Percentiles rank a stretch among this genome's conserved stretches.
Conservation (phyloP, 108 stramenopile genomes). For the Epithemia pelagica region DNA sequence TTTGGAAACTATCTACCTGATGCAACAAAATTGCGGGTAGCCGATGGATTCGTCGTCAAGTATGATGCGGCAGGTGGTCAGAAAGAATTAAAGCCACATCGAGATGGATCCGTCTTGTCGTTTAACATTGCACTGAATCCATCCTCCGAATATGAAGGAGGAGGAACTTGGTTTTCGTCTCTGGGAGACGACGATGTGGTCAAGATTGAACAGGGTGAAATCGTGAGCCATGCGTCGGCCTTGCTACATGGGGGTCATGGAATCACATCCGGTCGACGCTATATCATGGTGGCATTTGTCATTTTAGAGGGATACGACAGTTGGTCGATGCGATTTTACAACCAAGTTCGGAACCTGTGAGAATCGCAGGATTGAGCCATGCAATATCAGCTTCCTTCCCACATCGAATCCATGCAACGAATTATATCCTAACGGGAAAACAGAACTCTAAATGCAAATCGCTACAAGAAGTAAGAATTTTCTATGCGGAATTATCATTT, state of each 20-base stretch:
- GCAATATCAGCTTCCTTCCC: background rate
- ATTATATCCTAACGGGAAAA: too few relatives aligned
- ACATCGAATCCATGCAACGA: too few relatives aligned
- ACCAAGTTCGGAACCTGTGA: conserved; percentile 48
- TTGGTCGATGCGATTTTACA: conserved; percentile 60
- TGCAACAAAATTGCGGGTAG: conserved; percentile 33
- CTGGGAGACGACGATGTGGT: conserved; percentile 23
- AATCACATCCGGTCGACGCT: conserved; percentile 55
- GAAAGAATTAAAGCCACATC: conserved; percentile 64
- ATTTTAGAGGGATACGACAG: conserved; percentile 46
- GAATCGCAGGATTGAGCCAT: too few relatives aligned
- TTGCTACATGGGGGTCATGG: conserved; percentile 61
- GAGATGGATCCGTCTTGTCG: conserved; percentile 64
- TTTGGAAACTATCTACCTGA: conserved; percentile 39
- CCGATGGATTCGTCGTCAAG: conserved; percentile 84
- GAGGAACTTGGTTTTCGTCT: conserved; percentile 66
- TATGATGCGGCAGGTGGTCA: conserved; percentile 63
- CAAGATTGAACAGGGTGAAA: conserved; percentile 33
- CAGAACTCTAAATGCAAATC: too few relatives aligned
- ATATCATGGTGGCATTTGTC: conserved; percentile 62
- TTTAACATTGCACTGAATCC: conserved; percentile 76
- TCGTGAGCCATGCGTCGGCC: conserved; percentile 43
- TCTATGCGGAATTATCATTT: too few relatives aligned
- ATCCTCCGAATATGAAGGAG: conserved; percentile 55
- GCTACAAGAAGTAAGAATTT: too few relatives aligned